Conservation (phyloP, 495 filamentous ascomycete species). For the Penicillium odoratum region DNA sequence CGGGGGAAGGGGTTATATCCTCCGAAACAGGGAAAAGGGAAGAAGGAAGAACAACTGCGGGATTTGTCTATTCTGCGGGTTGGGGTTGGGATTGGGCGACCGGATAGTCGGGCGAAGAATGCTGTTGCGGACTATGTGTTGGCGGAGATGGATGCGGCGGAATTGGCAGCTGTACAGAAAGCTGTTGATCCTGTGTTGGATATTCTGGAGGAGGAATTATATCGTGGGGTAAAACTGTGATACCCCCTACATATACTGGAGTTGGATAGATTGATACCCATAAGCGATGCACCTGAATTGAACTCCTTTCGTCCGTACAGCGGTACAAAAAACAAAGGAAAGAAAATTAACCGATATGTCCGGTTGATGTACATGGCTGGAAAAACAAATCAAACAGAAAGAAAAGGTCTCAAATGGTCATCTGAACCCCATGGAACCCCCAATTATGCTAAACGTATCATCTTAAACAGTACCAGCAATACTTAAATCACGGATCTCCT, state of each 20-base stretch:
- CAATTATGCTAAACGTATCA: constrained; percentile 4
- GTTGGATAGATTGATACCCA: constrained; percentile 17
- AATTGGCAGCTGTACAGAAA: constrained; percentile 48
- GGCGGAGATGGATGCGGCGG: constrained; percentile 54
- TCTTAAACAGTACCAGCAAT: constrained; percentile 74
- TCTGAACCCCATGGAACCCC: not conserved
- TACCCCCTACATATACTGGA: not conserved
- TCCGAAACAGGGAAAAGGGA: not conserved
- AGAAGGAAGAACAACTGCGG: not conserved
- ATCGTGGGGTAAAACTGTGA: constrained; percentile 8
- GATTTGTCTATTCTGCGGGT: constrained; percentile 52
- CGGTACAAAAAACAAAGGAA: not conserved
- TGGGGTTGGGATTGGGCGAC: constrained; percentile 73
- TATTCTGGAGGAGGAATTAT: constrained; percentile 48
- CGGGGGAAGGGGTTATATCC: constrained; percentile 35
- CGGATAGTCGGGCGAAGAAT: constrained; percentile 52
- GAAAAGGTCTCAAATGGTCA: not conserved
- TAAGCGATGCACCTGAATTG: constrained; percentile 5
- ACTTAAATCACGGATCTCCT: constrained; percentile 95
- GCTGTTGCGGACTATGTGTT: constrained; percentile 70
- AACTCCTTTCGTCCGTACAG: constrained; percentile 9
- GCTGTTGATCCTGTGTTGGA: constrained; percentile 52
- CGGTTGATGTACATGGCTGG: not conserved
- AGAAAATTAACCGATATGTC: not conserved
- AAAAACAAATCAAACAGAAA: not conserved